These are phyloP conservation scores for Helicocarpus griseus DNA, from an alignment of 2,329 filamentous ascomycete genomes.

Conservation along the genomic window DNA sequence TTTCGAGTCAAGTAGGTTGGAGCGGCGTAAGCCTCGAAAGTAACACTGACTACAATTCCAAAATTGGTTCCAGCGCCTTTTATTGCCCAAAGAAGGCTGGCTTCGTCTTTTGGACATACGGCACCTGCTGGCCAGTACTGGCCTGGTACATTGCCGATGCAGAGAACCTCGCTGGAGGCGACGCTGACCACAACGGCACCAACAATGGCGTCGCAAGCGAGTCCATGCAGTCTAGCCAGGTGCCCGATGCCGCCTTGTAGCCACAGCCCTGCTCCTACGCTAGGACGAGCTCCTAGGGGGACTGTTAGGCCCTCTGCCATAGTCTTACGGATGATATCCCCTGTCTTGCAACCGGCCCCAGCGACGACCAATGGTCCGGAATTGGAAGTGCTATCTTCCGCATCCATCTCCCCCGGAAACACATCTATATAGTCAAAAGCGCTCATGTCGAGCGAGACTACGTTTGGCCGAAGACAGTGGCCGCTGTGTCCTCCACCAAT, in stretches of 20 bases:
- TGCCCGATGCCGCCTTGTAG: conserved; percentile 58
- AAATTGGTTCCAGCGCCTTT: conserved; percentile 53
- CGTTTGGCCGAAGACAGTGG: conserved; percentile 45
- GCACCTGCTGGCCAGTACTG: conserved; percentile 34
- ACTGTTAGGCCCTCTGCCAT: conserved; percentile 44
- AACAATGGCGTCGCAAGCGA: conserved; percentile 51
- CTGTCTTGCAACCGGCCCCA: conserved; percentile 47
- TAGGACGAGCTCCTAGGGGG: conserved; percentile 52
- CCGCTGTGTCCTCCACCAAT: conserved; percentile 52
- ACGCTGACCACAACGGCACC: conserved; percentile 51
- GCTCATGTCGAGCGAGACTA: conserved; percentile 50
- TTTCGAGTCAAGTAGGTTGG: conserved; percentile 32
- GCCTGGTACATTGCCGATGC: conserved; percentile 43
- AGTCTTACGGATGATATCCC: conserved; percentile 42
- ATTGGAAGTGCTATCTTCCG: conserved; percentile 8
- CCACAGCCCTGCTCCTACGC: conserved; percentile 54
- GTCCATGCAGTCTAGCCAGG: conserved; percentile 45
- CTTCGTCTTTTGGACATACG: conserved; percentile 38
- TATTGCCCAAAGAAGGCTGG: conserved; percentile 47
- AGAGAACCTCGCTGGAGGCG: conserved; percentile 38
- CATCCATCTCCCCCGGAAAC: conserved; percentile 17
- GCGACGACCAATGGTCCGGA: conserved; percentile 37
- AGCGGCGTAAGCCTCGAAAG: conserved; percentile 39
- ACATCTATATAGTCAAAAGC: conserved; percentile 45
- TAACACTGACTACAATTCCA: conserved; percentile 47